Evolutionary conservation across 1,139 yeast species (phyloP), one percentile per base, ranked within the genome.

Genomic region (Candida pseudoviswanathii): DNA sequence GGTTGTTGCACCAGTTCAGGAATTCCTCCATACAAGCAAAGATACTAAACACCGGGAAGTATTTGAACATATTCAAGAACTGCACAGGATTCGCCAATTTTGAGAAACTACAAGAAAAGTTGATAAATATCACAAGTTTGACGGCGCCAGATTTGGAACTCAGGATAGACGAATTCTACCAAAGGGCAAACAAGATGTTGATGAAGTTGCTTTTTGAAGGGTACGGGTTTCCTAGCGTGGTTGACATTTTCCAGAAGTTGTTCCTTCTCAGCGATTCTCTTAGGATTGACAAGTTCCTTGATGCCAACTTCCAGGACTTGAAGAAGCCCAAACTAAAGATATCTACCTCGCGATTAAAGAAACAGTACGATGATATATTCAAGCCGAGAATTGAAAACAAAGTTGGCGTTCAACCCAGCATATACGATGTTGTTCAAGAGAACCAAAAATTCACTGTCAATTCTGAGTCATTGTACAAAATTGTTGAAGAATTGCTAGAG

Each of bases 1-100:
- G 95, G 0, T 62, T 91, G 24, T 83, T 95, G 2, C 77, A 80
- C 47, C 94, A 86, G 56, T 81, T 92, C 47, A 66, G 73, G 6
- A 68, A 73, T 46, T 72, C 72, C n/a, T 81, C 77, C 1, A 65
- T 84, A 1, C 89, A 86, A 58, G 73, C 72, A 45, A 86, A 88
- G 62, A 78, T 94, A 0, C 69, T 94, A 27, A 73, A 84, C 46
- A 90, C 97, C 0, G 99, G 99, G 1, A 91, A 90, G 64, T 86
- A 86, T 58, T 70, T 92, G 50, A 89, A 89, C 57, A 85, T 94
- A 4, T 78, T 88, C 49, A 78, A 84, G 51, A 83, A 76, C 49
- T 83, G 89, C 55, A 69, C 74, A 8, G 82, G 83, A 0, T 52
- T 72, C 8, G 70, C 71, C 39, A 66, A 71, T 48, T 68, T 74